Evolutionary conservation across 257 asterid genomes (phyloP).

Genomic region (Solanum pinnatisectum): DNA sequence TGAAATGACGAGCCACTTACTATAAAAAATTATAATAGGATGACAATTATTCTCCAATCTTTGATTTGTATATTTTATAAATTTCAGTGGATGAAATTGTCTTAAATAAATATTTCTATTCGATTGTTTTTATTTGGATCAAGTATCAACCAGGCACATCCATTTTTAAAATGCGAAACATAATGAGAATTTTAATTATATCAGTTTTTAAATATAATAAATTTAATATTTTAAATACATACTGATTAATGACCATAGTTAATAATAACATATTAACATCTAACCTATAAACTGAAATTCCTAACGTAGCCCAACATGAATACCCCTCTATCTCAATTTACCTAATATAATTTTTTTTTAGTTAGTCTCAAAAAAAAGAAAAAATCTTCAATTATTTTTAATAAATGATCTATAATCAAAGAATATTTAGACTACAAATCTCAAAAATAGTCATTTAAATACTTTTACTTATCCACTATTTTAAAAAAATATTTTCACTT

Average conservation of each 20-base stretch:
- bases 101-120: background rate
- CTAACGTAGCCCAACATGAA: background rate
- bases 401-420: too few species aligned
- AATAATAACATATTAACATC: too few species aligned
- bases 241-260: background rate
- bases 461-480: background rate
- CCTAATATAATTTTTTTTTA: too few species aligned
- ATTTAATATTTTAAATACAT: too few species aligned
- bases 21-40: background rate
- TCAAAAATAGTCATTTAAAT: too few species aligned
- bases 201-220: too few species aligned
- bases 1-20: background rate
- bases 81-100: background rate
- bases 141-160: background rate
- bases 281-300: background rate
- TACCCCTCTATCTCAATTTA: background rate
- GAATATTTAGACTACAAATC: too few species aligned
- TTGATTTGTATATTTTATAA: too few species aligned
- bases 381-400: too few species aligned
- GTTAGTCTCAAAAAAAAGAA: accelerated
- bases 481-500: too few species aligned
- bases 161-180: too few species aligned
- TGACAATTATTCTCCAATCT: background rate
- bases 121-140: background rate
- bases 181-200: too few species aligned